phyloP scores from a whole-genome alignment of 2,329 filamentous ascomycete genomes.

The Penicillium nordicum region DNA sequence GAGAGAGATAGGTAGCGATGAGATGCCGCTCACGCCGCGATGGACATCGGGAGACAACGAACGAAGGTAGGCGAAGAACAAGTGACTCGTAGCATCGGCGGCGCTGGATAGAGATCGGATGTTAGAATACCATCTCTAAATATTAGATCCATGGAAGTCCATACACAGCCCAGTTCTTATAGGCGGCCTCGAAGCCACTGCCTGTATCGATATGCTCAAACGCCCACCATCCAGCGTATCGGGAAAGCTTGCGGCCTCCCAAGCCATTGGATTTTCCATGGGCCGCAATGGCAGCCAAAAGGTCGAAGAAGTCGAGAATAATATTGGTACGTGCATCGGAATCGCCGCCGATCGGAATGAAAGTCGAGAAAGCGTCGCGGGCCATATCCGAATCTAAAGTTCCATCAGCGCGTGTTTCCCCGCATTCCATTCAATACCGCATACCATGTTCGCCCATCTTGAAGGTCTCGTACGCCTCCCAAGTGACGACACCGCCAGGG shows the following conservation, averaged over 20 bases:
- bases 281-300: constrained; percentile 84
- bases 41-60: constrained; percentile 76
- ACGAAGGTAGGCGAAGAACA: constrained; percentile 96
- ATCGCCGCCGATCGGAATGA: constrained; percentile 90
- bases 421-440: not conserved
- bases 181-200: constrained; percentile 91
- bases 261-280: constrained; percentile 92
- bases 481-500: constrained; percentile 85
- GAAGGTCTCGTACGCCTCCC: constrained; percentile 97
- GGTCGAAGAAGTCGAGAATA: constrained; percentile 94
- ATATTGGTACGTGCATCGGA: constrained; percentile 81
- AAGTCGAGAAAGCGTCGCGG: constrained; percentile 90
- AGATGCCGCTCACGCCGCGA: constrained; percentile 71
- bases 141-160: constrained; percentile 23
- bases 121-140: constrained; percentile 26
- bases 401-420: constrained; percentile 21
- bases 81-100: constrained; percentile 90
- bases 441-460: constrained; percentile 87
- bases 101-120: constrained; percentile 60
- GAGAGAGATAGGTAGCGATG: constrained; percentile 81
- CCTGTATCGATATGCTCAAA: constrained; percentile 86
- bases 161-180: constrained; percentile 80
- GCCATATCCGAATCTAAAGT: constrained; percentile 80
- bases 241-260: constrained; percentile 86
- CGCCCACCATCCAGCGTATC: constrained; percentile 97